Percentiles rank a stretch among this genome's conserved stretches.
Conservation (phyloP, 1,139 yeast genomes). For the Nakaseomyces delphensis region DNA sequence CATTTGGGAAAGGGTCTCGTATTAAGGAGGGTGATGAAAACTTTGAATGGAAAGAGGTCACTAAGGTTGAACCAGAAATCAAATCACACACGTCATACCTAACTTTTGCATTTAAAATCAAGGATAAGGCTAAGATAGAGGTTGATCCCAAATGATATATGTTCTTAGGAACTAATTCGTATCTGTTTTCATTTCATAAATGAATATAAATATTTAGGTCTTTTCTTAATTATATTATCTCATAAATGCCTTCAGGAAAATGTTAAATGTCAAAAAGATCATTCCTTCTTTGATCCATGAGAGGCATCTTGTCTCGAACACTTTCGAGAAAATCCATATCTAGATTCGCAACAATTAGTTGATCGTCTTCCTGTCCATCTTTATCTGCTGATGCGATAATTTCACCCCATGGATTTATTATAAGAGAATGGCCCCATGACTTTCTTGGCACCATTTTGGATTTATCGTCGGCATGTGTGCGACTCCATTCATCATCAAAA, state of each 20-base stretch:
- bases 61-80: constrained; percentile 73
- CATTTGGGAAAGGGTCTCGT: constrained; percentile 73
- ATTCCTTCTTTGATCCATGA: constrained; percentile 59
- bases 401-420: constrained; percentile 89
- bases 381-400: constrained; percentile 53
- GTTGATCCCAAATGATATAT: background rate
- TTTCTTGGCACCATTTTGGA: constrained; percentile 35
- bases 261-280: constrained; percentile 37
- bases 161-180: background rate
- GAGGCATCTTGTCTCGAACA: constrained; percentile 62
- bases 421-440: constrained; percentile 79
- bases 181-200: background rate
- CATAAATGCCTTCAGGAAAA: no score
- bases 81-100: constrained; percentile 91
- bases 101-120: constrained; percentile 64
- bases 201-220: background rate
- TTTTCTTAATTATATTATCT: no score
- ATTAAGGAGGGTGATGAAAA: constrained; percentile 78
- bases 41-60: constrained; percentile 73
- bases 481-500: constrained; percentile 30
- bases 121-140: constrained; percentile 10
- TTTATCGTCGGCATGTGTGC: constrained; percentile 10
- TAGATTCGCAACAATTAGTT: constrained; percentile 61
- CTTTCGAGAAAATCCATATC: constrained; percentile 43
- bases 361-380: constrained; percentile 40